Evolutionary conservation across 345 rosid species (phyloP), one percentile per base, ranked within the genome.

Genomic region (Corchorus capsularis): DNA sequence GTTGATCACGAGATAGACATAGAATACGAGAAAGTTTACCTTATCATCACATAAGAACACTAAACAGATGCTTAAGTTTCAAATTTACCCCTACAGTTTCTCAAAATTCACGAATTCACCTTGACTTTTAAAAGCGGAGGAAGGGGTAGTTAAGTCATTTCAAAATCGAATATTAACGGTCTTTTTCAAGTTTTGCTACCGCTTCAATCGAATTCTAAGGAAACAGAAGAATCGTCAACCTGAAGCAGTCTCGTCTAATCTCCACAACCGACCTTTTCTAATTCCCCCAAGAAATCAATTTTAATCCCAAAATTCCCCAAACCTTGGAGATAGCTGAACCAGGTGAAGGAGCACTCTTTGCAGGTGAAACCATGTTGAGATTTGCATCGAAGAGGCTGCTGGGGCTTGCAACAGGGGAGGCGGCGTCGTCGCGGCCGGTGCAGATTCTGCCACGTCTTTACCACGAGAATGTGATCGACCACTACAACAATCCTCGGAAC

Each of bases 141-240:
- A 5, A 37, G 56, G 69, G 69, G 9, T 47, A 63, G 2, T 47
- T 60, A 5, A 61, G 76, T 60, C 69, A 61, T 47, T 73, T 73
- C 27, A 1, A 27, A 27, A 27, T 0, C 8, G 0, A 5, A 11
- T 3, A 47, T 16, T 35, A 49, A 39, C 35, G 0, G 35, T 34
- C 27, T 27, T 27, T 27, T 27, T 27, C 27, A 27, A 27, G 27
- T 27, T 27, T 27, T 27, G 27, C 1, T 27, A 27, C 27, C 27
- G 27, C 27, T 27, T 27, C 27, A 27, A 27, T 27, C 1, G 27
- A 27, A 1, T 27, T 27, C 27, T 27, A 27, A 27, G 27, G 27
- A 27, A 27, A 27, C 27, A 27, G 27, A 27, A 27, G 27, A 27
- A 27, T 27, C 27, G 27, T 27, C 1, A 27, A 27, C 27, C 27